Conservation (phyloP, 148 eudicot genomes). For the Vaccinium myrtillus region DNA sequence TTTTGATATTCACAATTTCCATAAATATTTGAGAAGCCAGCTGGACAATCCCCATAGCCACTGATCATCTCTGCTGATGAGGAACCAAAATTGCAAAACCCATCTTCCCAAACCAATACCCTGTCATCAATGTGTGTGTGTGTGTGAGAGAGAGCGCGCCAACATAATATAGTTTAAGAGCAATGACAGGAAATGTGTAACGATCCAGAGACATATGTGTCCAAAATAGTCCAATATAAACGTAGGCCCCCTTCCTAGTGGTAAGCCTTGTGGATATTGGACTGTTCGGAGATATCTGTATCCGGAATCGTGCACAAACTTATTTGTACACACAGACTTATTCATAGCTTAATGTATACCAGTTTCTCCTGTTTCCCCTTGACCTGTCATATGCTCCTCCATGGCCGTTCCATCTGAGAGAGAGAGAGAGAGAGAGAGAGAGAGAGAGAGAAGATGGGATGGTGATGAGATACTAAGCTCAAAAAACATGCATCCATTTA, state of each 20-base stretch:
- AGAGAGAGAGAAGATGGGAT: neutral
- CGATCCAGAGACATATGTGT: neutral
- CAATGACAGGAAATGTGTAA: neutral
- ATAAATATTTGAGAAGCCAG: slow-evolving; percentile 25
- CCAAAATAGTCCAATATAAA: too few relatives aligned
- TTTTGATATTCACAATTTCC: slow-evolving; percentile 55
- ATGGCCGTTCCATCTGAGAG: slow-evolving; percentile 80
- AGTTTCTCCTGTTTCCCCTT: slow-evolving; percentile 96
- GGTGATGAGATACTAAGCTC: neutral
- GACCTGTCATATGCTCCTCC: slow-evolving; percentile 98
- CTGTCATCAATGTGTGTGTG: slow-evolving; percentile 30
- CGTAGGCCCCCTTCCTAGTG: too few relatives aligned
- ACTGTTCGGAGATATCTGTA: neutral
- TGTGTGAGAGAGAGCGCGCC: slow-evolving; percentile 8
- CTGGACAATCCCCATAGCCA: slow-evolving; percentile 31
- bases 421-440: neutral
- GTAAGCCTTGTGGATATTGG: neutral
- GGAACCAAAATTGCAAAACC: slow-evolving; percentile 89
- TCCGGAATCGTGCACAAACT: neutral
- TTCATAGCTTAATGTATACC: slow-evolving; percentile 39
- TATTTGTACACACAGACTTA: neutral
- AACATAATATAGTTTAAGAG: neutral
- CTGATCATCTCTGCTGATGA: slow-evolving; percentile 65
- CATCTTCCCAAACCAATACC: slow-evolving; percentile 99
- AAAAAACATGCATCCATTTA: neutral